Evolutionary conservation across 2,329 filamentous ascomycete genomes (phyloP).

Genomic region (Fusarium sp.): DNA sequence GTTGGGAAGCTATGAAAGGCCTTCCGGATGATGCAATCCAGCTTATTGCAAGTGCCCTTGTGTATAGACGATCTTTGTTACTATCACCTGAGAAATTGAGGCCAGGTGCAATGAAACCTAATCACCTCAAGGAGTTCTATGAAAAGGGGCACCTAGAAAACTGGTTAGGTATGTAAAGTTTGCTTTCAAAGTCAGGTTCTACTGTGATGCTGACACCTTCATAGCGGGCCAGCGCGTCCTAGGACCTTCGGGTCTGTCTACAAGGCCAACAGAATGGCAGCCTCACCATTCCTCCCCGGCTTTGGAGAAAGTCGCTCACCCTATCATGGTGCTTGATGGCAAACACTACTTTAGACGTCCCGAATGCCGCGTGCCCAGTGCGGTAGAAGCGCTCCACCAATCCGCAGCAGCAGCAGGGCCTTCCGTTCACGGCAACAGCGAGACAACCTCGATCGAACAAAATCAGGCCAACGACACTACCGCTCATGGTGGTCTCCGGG

Average conservation of each 20-base stretch:
- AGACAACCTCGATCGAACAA: neutral
- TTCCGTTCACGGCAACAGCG: slow-evolving; percentile 20
- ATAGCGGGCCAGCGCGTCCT: slow-evolving; percentile 45
- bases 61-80: slow-evolving; percentile 44
- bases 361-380: slow-evolving; percentile 10
- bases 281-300: slow-evolving; percentile 35
- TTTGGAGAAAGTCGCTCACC: slow-evolving; percentile 26
- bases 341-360: slow-evolving; percentile 41
- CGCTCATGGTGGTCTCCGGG: neutral
- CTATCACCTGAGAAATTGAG: slow-evolving; percentile 21
- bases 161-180: slow-evolving; percentile 48
- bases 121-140: slow-evolving; percentile 43
- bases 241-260: slow-evolving; percentile 43
- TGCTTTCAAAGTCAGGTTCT: neutral
- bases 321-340: slow-evolving; percentile 31
- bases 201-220: slow-evolving; percentile 21
- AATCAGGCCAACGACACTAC: neutral
- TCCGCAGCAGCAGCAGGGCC: slow-evolving; percentile 42
- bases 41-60: slow-evolving; percentile 47
- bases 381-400: slow-evolving; percentile 42
- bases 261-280: slow-evolving; percentile 31
- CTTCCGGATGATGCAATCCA: slow-evolving; percentile 42
- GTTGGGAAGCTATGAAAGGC: slow-evolving; percentile 37
- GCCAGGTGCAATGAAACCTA: slow-evolving; percentile 25
- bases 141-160: slow-evolving; percentile 44